Conservation (phyloP, 2,329 filamentous ascomycete species). For the Alternaria angustiovoidea region DNA sequence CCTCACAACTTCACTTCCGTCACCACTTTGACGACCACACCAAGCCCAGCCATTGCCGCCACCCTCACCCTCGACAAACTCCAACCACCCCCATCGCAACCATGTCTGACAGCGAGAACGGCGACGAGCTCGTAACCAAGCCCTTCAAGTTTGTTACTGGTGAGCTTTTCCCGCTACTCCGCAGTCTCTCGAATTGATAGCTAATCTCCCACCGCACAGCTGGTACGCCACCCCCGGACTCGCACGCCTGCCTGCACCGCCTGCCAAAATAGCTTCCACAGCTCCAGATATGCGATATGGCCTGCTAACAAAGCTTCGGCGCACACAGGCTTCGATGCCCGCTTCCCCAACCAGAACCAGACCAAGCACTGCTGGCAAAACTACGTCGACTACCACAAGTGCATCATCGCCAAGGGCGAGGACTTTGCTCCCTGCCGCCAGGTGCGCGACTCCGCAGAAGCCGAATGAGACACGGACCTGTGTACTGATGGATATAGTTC, state of each 20-base stretch:
- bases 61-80: conserved; percentile 22
- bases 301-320: conserved; percentile 32
- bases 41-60: conserved; percentile 41
- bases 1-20: conserved; percentile 42
- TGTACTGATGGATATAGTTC: conserved; percentile 69
- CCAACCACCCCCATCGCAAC: conserved; percentile 59
- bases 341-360: conserved; percentile 98
- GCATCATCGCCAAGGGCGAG: conserved; percentile 97
- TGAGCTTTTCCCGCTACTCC: conserved; percentile 60
- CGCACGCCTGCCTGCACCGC: conserved; percentile 13
- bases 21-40: conserved; percentile 31
- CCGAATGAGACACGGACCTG: not conserved
- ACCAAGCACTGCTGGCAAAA: conserved; percentile 99
- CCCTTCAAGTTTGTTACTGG: conserved; percentile 99
- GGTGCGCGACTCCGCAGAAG: conserved; percentile 61
- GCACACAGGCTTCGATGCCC: conserved; percentile 88
- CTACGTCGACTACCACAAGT: conserved; percentile 99
- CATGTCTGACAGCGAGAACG: conserved; percentile 80
- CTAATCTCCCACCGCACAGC: conserved; percentile 48
- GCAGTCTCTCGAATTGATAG: conserved; percentile 22
- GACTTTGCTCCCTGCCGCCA: conserved; percentile 97
- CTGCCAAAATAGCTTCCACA: conserved; percentile 1
- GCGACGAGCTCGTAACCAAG: conserved; percentile 88
- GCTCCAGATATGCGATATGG: conserved; percentile 10
- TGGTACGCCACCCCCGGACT: conserved; percentile 46